These are phyloP conservation scores for Rhizoclosmatium globosum DNA, from an alignment of 192 early-diverging fungal genomes.

Conservation along the genomic window DNA sequence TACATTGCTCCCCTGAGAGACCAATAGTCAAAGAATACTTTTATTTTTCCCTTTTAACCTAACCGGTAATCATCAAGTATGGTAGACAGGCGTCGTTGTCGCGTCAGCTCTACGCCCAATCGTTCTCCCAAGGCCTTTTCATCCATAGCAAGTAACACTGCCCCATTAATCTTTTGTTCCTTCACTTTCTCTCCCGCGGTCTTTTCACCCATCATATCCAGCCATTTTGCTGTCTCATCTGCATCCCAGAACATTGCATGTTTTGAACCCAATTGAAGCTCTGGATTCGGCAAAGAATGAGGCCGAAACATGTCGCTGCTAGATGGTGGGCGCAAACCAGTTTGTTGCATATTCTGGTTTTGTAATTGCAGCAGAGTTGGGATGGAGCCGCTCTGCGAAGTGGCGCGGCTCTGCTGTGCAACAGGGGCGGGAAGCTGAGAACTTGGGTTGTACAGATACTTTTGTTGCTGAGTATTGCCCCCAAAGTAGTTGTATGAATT, in stretches of 20 bases:
- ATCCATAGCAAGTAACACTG: not conserved
- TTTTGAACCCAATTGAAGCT: slow-evolving; percentile 11
- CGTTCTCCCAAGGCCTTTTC: slow-evolving; percentile 19
- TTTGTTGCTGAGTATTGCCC: not conserved
- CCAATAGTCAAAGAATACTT: too few relatives aligned
- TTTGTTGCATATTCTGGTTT: not conserved
- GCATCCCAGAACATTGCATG: slow-evolving; percentile 36
- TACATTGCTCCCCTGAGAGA: too few relatives aligned
- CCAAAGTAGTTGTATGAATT: not conserved
- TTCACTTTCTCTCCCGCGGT: not conserved
- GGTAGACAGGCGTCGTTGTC: slow-evolving; percentile 1
- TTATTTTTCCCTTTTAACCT: not conserved
- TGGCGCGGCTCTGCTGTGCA: not conserved
- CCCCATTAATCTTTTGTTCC: slow-evolving; percentile 25
- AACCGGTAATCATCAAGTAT: slow-evolving; percentile 31
- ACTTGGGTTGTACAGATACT: slow-evolving; percentile 6
- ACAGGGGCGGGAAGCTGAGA: not conserved
- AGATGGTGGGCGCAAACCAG: not conserved
- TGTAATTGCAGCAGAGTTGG: not conserved
- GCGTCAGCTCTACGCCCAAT: slow-evolving; percentile 7
- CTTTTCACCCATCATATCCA: slow-evolving; percentile 28
- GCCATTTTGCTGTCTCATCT: slow-evolving; percentile 24
- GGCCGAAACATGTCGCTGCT: not conserved
- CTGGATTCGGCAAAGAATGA: slow-evolving; percentile 4
- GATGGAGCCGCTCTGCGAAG: not conserved